A percentile compares a stretch with the other conserved stretches of the same genome.
Conservation (phyloP, 1,139 yeast species). For the Sugiyamaella sp. region DNA sequence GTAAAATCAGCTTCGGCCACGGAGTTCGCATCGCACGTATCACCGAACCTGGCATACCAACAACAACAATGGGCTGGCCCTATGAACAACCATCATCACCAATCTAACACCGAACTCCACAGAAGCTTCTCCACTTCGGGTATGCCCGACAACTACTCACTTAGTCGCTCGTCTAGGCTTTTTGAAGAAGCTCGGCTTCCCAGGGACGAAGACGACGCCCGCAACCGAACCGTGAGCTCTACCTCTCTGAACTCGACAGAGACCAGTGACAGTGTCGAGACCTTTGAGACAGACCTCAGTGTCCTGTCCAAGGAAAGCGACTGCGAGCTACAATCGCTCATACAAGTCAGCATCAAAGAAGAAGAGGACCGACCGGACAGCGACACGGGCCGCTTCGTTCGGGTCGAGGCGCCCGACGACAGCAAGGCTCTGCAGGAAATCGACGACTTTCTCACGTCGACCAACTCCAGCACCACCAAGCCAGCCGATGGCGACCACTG, state of each 20-base stretch:
- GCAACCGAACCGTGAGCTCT: conserved; percentile 6
- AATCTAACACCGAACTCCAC: conserved; percentile 13
- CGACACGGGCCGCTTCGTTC: background rate
- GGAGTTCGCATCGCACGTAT: conserved; percentile 11
- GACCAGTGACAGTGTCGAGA: conserved; percentile 7
- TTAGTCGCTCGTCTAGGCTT: background rate
- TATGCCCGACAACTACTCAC: conserved; percentile 10
- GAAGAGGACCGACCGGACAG: background rate
- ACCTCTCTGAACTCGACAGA: conserved; percentile 1
- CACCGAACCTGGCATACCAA: conserved; percentile 1
- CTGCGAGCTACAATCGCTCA: background rate
- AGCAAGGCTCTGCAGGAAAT: conserved; percentile 7
- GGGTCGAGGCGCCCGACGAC: background rate
- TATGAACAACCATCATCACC: background rate
- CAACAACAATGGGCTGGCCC: conserved; percentile 6
- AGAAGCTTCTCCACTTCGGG: conserved; percentile 24
- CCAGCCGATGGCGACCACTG: background rate
- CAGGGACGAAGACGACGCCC: background rate
- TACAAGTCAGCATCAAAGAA: background rate
- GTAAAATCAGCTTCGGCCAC: conserved; percentile 18
- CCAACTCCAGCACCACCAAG: background rate
- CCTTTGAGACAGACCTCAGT: background rate
- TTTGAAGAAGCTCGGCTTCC: background rate
- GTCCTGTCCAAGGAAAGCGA: background rate
- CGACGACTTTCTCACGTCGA: conserved; percentile 7